phyloP scores from a whole-genome alignment of 805 yeast species.

The Lipomyces starkeyi region DNA sequence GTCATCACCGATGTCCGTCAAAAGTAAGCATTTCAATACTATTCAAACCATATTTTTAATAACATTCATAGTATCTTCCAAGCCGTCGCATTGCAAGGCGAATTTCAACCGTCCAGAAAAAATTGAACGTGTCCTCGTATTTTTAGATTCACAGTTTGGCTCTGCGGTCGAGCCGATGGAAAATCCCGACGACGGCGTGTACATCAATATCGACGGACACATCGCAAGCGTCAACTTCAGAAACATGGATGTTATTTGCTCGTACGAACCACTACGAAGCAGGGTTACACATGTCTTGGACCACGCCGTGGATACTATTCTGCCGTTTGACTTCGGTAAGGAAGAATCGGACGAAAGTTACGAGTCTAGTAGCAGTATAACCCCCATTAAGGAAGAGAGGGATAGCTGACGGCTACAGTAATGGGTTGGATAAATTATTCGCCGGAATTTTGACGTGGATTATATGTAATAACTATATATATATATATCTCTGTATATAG shows the following conservation, averaged over 20 bases:
- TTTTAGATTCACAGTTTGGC: slow-evolving; percentile 88
- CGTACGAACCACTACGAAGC: slow-evolving; percentile 75
- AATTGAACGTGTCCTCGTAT: slow-evolving; percentile 58
- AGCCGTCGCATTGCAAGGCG: slow-evolving; percentile 35
- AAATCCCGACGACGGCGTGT: slow-evolving; percentile 52
- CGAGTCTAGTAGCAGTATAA: neutral
- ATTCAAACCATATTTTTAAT: neutral
- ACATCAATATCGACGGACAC: slow-evolving; percentile 73
- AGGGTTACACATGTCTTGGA: slow-evolving; percentile 81
- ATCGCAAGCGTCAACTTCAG: slow-evolving; percentile 72
- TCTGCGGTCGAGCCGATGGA: slow-evolving; percentile 54
- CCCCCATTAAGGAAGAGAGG: neutral
- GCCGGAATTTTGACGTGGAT: neutral
- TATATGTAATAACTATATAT: too few relatives aligned
- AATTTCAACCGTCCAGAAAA: slow-evolving; percentile 42
- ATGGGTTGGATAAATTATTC: neutral
- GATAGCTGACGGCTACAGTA: neutral
- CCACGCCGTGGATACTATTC: slow-evolving; percentile 79
- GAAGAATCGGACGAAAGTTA: neutral
- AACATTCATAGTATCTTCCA: slow-evolving; percentile 22
- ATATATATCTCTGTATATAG: neutral
- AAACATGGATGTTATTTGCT: slow-evolving; percentile 71
- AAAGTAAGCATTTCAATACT: slow-evolving; percentile 44
- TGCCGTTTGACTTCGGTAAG: slow-evolving; percentile 56
- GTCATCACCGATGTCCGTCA: slow-evolving; percentile 93